phyloP scores from a whole-genome alignment of 2,329 filamentous ascomycete species.

The Pseudocercospora fuligena region DNA sequence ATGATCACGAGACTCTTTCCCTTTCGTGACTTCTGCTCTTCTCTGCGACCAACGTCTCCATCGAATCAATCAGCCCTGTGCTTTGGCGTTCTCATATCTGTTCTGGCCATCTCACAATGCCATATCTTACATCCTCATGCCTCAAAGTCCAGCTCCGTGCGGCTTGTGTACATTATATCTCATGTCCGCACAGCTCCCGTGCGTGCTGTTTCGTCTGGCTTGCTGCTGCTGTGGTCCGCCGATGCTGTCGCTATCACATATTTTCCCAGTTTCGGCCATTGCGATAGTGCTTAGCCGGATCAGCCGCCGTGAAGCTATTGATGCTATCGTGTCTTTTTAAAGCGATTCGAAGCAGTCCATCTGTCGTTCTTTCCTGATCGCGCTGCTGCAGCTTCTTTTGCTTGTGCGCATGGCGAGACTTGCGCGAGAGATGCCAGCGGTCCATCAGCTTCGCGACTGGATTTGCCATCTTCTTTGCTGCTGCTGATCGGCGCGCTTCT shows the following conservation, averaged over 20 bases:
- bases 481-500: neutral
- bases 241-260: constrained; percentile 3
- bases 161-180: neutral
- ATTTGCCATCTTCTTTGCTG: neutral
- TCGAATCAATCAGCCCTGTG: too few species aligned
- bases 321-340: constrained; percentile 15
- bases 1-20: too few species aligned
- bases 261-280: constrained; percentile 20
- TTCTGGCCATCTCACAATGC: neutral
- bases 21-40: too few species aligned
- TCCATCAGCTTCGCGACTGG: constrained; percentile 12
- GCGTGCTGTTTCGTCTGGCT: neutral
- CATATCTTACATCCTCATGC: neutral
- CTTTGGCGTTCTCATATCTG: too few species aligned
- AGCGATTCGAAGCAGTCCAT: constrained; percentile 21
- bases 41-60: too few species aligned
- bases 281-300: constrained; percentile 13
- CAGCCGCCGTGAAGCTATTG: constrained; percentile 21
- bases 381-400: constrained; percentile 13
- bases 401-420: constrained; percentile 3
- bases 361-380: constrained; percentile 14
- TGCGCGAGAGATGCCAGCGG: constrained; percentile 11
- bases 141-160: neutral
- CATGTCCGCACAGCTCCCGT: neutral
- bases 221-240: neutral